Evolutionary conservation across 2,329 filamentous ascomycete species (phyloP).

Genomic region (Furcasterigmium furcatum): DNA sequence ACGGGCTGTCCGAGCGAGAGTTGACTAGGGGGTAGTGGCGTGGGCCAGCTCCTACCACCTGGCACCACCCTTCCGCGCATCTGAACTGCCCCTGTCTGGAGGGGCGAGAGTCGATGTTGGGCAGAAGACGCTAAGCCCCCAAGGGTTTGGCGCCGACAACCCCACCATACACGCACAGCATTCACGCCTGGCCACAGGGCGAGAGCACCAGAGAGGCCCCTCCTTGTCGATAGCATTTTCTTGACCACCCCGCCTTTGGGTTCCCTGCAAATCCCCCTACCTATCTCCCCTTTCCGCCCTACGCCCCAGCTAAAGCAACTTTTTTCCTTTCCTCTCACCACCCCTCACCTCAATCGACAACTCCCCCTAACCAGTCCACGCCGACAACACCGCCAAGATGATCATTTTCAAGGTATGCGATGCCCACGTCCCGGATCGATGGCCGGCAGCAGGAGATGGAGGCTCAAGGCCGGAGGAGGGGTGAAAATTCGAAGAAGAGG

Average conservation of each 20-base stretch:
- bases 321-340: conserved; percentile 10
- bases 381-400: conserved; percentile 61
- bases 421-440: background rate
- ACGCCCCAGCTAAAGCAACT: conserved; percentile 14
- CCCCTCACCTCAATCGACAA: conserved; percentile 13
- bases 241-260: background rate
- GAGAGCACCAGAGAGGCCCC: background rate
- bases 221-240: conserved; percentile 1
- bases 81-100: too few species aligned
- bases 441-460: background rate
- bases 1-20: too few species aligned
- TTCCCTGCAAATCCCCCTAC: background rate
- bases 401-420: conserved; percentile 66
- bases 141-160: conserved; percentile 11
- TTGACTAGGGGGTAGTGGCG: too few species aligned
- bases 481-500: background rate
- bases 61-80: too few species aligned
- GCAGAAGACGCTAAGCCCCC: conserved; percentile 1
- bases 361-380: conserved; percentile 11
- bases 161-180: conserved; percentile 13
- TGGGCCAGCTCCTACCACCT: too few species aligned
- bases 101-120: background rate
- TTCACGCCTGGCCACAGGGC: too few species aligned
- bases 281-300: background rate
- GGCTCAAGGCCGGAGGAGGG: background rate